A percentile compares a stretch with the other conserved stretches of the same genome.
Conservation (phyloP, 2,329 filamentous ascomycete species). For the Pseudocercospora fuligena region DNA sequence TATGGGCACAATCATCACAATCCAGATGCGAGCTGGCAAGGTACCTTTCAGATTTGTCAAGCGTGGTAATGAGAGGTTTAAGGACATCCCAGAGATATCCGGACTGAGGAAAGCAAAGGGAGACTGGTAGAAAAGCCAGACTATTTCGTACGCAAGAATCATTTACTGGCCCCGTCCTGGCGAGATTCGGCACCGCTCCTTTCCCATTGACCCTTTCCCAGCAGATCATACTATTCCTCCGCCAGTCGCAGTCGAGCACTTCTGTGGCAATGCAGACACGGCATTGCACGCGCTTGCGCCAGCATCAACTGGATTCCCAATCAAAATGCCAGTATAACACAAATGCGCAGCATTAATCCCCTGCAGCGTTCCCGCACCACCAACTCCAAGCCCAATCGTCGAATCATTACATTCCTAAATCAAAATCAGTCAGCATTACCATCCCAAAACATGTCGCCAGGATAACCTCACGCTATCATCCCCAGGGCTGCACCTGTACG, state of each 20-base stretch:
- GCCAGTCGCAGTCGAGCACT: conserved; percentile 5
- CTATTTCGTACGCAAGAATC: too few species aligned
- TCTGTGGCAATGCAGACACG: conserved; percentile 12
- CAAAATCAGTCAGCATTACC: background rate
- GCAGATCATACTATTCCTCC: conserved; percentile 4
- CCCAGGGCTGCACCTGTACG: conserved; percentile 16
- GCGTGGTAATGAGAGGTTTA: conserved; percentile 72
- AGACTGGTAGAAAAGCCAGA: background rate
- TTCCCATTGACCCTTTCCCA: too few species aligned
- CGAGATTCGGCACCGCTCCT: too few species aligned
- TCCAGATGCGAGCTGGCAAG: conserved; percentile 68
- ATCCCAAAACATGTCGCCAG: too few species aligned
- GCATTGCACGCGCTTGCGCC: conserved; percentile 15
- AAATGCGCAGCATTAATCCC: conserved; percentile 22
- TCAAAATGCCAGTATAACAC: conserved; percentile 15
- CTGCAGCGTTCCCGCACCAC: conserved; percentile 9
- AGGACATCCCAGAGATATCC: conserved; percentile 15
- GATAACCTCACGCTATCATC: conserved; percentile 10
- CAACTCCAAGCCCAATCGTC: conserved; percentile 17
- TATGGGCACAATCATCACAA: conserved; percentile 68
- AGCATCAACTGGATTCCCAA: conserved; percentile 13
- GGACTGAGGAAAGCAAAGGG: background rate
- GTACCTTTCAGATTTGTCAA: conserved; percentile 72
- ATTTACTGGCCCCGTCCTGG: too few species aligned
- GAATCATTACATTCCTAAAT: conserved; percentile 19